phyloP scores from a whole-genome alignment of 2,329 filamentous ascomycete genomes.

The Ophiostoma quercus region DNA sequence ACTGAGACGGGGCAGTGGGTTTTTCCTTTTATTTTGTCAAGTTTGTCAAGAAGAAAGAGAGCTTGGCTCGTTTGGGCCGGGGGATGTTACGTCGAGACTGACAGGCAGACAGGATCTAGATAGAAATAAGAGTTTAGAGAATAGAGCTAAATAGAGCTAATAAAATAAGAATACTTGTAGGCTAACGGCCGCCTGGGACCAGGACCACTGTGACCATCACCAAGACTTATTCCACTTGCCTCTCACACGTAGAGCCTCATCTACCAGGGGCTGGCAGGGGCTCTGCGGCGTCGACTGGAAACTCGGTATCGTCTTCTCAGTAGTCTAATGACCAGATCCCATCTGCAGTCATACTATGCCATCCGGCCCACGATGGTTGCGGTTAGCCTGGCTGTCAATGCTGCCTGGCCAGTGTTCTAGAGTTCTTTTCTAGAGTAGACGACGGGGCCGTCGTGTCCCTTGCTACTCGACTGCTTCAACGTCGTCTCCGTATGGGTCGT shows the following conservation, averaged over 20 bases:
- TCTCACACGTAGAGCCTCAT: conserved; percentile 13
- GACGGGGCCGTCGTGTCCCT: too few relatives aligned
- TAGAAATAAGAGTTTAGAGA: too few relatives aligned
- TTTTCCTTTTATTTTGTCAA: background rate
- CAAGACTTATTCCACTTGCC: background rate
- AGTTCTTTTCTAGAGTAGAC: background rate
- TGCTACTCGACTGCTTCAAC: too few relatives aligned
- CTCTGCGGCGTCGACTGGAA: background rate
- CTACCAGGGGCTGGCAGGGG: background rate
- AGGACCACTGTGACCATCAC: too few relatives aligned
- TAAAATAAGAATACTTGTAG: too few relatives aligned
- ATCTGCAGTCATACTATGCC: conserved; percentile 3
- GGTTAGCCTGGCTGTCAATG: too few relatives aligned
- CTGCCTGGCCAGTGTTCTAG: background rate
- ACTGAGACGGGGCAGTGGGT: conserved; percentile 1
- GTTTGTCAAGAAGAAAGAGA: too few relatives aligned
- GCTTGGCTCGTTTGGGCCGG: too few relatives aligned
- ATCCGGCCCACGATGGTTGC: background rate
- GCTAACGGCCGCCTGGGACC: too few relatives aligned
- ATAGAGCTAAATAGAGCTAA: too few relatives aligned
- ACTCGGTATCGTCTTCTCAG: background rate
- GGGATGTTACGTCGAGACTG: too few relatives aligned
- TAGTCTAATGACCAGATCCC: background rate
- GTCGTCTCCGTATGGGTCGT: conserved; percentile 2
- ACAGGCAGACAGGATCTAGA: too few relatives aligned